These are phyloP conservation scores for Dillenia suffruticosa DNA, from an alignment of 164 flowering plant species.

Conservation along the genomic window DNA sequence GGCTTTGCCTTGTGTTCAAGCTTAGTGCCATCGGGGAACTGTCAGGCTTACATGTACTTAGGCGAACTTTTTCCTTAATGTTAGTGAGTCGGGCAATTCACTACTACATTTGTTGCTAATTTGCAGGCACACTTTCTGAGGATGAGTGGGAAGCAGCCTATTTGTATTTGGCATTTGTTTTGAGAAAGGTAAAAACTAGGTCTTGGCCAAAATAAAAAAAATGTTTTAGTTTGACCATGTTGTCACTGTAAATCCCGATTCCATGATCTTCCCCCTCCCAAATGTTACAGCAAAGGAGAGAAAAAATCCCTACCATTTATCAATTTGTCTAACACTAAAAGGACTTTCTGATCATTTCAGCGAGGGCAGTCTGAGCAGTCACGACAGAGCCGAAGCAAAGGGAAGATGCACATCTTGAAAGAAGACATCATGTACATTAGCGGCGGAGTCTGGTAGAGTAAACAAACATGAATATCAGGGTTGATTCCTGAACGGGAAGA, in stretches of 20 bases:
- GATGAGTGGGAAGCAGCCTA: constrained; percentile 99
- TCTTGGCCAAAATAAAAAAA: background rate
- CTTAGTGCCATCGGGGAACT: background rate
- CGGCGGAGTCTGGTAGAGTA: constrained; percentile 9
- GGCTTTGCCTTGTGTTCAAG: background rate
- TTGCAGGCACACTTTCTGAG: constrained; percentile 72
- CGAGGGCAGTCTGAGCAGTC: constrained; percentile 61
- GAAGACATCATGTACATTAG: constrained; percentile 53
- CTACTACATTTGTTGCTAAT: background rate
- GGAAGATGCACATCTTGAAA: constrained; percentile 55
- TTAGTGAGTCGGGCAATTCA: no score
- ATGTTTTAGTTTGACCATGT: background rate
- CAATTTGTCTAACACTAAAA: background rate
- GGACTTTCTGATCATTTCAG: constrained; percentile 27
- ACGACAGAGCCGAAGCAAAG: constrained; percentile 26
- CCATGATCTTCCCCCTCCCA: background rate
- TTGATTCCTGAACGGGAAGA: no score
- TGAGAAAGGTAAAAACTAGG: constrained; percentile 59
- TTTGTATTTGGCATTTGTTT: constrained; percentile 76
- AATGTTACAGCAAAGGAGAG: background rate
- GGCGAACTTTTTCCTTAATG: background rate
- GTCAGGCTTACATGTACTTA: background rate
- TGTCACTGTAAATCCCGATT: background rate
- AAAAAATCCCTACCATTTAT: no score
- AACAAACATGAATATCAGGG: no score